Conservation (phyloP, 495 filamentous ascomycete species). For the Halenospora varia region DNA sequence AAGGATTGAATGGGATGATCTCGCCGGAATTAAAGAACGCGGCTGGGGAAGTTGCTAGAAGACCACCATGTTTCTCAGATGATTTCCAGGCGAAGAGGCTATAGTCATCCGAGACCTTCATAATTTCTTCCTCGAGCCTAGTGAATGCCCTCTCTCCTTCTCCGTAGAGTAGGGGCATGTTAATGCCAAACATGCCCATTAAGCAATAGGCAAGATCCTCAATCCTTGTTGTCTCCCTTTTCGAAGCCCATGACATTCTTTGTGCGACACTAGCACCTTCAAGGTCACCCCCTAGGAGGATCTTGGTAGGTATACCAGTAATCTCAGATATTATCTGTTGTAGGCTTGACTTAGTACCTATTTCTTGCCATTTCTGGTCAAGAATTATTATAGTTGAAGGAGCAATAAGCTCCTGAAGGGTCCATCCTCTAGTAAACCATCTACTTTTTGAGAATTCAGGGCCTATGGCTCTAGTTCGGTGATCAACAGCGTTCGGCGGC, state of each 20-base stretch:
- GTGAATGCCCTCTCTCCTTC: conserved; percentile 24
- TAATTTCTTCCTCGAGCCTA: conserved; percentile 20
- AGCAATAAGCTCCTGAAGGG: conserved; percentile 38
- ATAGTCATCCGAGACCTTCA: conserved; percentile 22
- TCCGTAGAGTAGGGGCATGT: conserved; percentile 29
- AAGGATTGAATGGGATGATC: no score
- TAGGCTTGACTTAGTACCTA: not conserved
- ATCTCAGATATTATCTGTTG: not conserved
- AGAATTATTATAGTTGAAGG: conserved; percentile 26
- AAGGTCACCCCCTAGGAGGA: conserved; percentile 9
- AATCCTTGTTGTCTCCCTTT: conserved; percentile 22
- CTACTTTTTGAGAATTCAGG: conserved; percentile 29
- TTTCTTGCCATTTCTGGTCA: not conserved
- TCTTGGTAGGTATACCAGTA: conserved; percentile 6
- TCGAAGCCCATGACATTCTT: conserved; percentile 22
- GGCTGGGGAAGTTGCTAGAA: no score
- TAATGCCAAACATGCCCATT: conserved; percentile 27
- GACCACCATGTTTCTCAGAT: no score
- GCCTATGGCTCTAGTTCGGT: not conserved
- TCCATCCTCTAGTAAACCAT: no score
- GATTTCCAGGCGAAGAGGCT: conserved; percentile 23
- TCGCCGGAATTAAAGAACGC: no score
- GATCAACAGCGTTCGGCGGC: not conserved
- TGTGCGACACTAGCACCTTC: conserved; percentile 11
- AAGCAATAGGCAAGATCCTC: conserved; percentile 30